Evolutionary conservation across 169 alveolate genomes (phyloP).

Genomic region (Babesia sp.): DNA sequence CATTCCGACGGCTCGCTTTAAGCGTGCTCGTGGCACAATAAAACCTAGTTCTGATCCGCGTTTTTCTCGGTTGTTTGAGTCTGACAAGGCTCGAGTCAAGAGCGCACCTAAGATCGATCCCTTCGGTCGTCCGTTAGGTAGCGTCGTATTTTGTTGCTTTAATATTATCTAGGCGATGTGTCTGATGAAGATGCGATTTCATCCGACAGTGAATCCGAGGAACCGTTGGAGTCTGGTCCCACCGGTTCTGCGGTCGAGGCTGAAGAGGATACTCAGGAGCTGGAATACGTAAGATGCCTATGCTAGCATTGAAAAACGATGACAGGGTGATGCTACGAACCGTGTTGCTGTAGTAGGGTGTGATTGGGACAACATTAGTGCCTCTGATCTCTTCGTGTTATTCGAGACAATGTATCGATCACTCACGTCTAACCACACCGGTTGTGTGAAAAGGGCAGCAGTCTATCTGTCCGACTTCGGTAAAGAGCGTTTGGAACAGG

Average conservation of each 20-base stretch:
- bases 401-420: conserved; percentile 85
- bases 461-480: conserved; percentile 94
- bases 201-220: conserved; percentile 56
- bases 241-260: conserved; percentile 10
- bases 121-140: conserved; percentile 71
- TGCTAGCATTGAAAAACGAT: conserved; percentile 31
- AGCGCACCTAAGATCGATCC: conserved; percentile 60
- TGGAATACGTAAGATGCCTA: conserved; percentile 50
- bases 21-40: conserved; percentile 28
- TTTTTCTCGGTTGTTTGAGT: conserved; percentile 42
- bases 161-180: conserved; percentile 20
- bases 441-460: conserved; percentile 84
- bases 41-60: conserved; percentile 39
- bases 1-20: conserved; percentile 55
- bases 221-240: conserved; percentile 7
- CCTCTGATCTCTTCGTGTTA: conserved; percentile 90
- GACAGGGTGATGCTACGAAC: conserved; percentile 81
- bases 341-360: conserved; percentile 94
- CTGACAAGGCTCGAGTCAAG: conserved; percentile 20
- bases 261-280: conserved; percentile 41
- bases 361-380: conserved; percentile 94
- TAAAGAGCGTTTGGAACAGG: conserved; percentile 87
- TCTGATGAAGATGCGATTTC: conserved; percentile 37
- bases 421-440: conserved; percentile 74
- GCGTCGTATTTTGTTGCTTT: background rate